Evolutionary conservation across 257 asterid genomes (phyloP).

Genomic region (Craterostigma plantagineum): DNA sequence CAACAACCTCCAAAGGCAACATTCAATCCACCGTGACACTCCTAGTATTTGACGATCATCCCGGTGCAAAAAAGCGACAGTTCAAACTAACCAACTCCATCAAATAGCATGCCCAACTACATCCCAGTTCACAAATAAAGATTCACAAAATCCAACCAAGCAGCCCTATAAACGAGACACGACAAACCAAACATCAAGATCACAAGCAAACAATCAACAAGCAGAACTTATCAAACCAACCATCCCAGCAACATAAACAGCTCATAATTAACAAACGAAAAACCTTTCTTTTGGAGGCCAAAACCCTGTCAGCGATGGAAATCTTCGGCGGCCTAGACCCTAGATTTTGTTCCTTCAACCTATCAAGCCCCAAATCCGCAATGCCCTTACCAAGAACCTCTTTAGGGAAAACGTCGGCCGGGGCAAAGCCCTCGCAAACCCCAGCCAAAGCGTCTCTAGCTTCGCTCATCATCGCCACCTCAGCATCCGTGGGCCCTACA

Average conservation of each 20-base stretch:
- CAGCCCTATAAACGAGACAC: too few species aligned
- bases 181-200: background rate
- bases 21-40: too few species aligned
- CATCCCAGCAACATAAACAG: background rate
- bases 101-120: too few species aligned
- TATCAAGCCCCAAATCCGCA: constrained; percentile 83
- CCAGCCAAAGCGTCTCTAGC: constrained; percentile 52
- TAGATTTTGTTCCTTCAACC: constrained; percentile 47
- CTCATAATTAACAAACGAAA: constrained; percentile 7
- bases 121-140: too few species aligned
- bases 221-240: background rate
- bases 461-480: constrained; percentile 58
- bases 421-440: constrained; percentile 66
- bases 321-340: constrained; percentile 64
- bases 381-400: constrained; percentile 64
- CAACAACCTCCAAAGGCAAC: too few species aligned
- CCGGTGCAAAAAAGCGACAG: too few species aligned
- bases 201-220: background rate
- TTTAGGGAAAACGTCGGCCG: constrained; percentile 80
- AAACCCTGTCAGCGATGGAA: constrained; percentile 63
- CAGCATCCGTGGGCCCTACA: constrained; percentile 48
- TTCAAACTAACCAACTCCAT: too few species aligned
- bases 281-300: constrained; percentile 68
- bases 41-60: too few species aligned
- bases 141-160: too few species aligned